phyloP scores from a whole-genome alignment of 495 filamentous ascomycete genomes.

The Penicillium soppii region DNA sequence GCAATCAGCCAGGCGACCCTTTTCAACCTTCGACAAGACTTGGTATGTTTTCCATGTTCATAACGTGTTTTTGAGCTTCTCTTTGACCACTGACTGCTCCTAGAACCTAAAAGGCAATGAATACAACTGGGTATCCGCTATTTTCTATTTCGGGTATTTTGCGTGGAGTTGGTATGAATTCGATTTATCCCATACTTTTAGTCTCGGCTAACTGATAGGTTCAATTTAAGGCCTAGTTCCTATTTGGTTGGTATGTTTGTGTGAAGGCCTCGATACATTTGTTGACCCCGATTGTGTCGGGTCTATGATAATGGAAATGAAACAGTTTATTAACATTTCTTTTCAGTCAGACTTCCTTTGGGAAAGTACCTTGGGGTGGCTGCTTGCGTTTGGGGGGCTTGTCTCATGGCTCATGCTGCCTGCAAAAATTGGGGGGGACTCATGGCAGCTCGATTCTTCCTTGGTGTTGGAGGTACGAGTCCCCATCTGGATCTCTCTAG shows the following conservation, averaged over 20 bases:
- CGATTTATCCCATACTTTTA: neutral
- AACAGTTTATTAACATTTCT: too few species aligned
- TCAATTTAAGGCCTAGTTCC: conserved; percentile 31
- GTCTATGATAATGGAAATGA: too few species aligned
- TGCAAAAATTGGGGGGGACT: conserved; percentile 49
- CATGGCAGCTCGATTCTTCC: conserved; percentile 50
- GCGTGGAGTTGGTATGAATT: conserved; percentile 37
- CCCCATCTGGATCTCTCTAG: neutral
- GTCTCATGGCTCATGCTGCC: conserved; percentile 42
- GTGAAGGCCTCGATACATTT: too few species aligned
- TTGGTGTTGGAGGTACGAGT: conserved; percentile 40
- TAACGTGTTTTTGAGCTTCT: neutral
- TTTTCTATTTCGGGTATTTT: conserved; percentile 54
- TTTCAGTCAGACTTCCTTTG: conserved; percentile 43
- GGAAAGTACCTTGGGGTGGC: conserved; percentile 46
- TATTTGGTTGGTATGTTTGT: conserved; percentile 38
- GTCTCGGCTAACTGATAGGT: neutral
- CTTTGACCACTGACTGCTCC: neutral
- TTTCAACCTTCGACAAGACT: conserved; percentile 45
- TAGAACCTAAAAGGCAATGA: conserved; percentile 39
- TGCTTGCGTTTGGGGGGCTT: conserved; percentile 31
- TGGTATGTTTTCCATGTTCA: conserved; percentile 17
- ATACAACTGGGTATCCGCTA: conserved; percentile 47
- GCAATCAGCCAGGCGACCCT: conserved; percentile 54
- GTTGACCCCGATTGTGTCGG: too few species aligned